Conservation (phyloP, 2,329 filamentous ascomycete species). For the Penicillium hesseltinei region DNA sequence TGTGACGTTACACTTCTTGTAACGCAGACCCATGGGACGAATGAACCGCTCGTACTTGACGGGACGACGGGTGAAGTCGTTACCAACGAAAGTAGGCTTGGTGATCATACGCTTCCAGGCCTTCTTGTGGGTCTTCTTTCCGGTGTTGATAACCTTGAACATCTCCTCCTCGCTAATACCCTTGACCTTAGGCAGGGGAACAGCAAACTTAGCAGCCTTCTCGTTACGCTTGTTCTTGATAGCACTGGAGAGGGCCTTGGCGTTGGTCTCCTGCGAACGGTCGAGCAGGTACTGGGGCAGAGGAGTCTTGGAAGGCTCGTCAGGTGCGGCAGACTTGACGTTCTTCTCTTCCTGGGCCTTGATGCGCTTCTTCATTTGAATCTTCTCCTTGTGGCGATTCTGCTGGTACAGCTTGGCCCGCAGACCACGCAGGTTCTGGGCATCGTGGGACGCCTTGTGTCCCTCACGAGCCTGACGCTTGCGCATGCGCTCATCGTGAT, state of each 20-base stretch:
- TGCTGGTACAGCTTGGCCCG: constrained; percentile 91
- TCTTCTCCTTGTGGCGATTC: constrained; percentile 95
- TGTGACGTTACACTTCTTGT: constrained; percentile 73
- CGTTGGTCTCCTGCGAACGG: constrained; percentile 65
- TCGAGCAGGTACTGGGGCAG: constrained; percentile 93
- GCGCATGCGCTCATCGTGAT: constrained; percentile 83
- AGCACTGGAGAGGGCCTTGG: constrained; percentile 73
- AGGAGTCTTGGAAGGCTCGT: constrained; percentile 73
- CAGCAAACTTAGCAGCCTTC: constrained; percentile 89
- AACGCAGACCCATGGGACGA: constrained; percentile 71
- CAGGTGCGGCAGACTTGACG: constrained; percentile 77
- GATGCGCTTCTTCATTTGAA: constrained; percentile 94
- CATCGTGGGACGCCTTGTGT: constrained; percentile 83
- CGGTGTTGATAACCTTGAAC: constrained; percentile 95
- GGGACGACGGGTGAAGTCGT: constrained; percentile 83
- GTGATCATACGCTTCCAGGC: constrained; percentile 65
- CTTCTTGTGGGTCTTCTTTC: constrained; percentile 91
- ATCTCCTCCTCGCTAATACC: constrained; percentile 95
- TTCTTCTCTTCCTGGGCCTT: constrained; percentile 94
- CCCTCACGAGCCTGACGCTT: constrained; percentile 86
- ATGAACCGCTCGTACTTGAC: constrained; percentile 75
- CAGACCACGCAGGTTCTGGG: constrained; percentile 88
- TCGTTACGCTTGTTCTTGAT: constrained; percentile 96
- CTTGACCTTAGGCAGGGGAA: constrained; percentile 89
- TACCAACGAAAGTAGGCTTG: constrained; percentile 85